Evolutionary conservation across 345 rosid species (phyloP), one percentile per base, ranked within the genome.

Genomic region (Adansonia digitata): DNA sequence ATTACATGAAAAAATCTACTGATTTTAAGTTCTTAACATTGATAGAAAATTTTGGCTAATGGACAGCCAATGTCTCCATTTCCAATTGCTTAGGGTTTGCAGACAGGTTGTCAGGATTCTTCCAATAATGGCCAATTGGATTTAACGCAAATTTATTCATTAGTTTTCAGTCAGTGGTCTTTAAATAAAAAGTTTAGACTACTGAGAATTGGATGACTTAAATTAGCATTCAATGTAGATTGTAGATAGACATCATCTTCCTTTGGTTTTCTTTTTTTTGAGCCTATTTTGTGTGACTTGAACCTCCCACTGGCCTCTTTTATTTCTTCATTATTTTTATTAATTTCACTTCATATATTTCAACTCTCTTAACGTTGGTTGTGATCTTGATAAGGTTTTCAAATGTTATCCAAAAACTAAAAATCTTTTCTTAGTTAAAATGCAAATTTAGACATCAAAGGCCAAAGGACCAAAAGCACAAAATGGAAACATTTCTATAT

Each of bases 31-130:
- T n/a, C n/a, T n/a, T n/a, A n/a, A n/a, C 8, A 14, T 15, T 15
- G 9, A 34, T n/a, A 62, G 15, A 13, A 60, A 56, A 0, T 49
- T 17, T n/a, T 26, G n/a, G 56, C 31, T 24, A 7, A 6, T 18
- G 72, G 40, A 34, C 42, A 46, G 29, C 27, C 57, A 48, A 48
- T 48, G 12, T 29, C 72, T 48, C 26, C 42, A 48, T 7, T 69
- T 48, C 57, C 72, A 68, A 46, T 68, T 46, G 42, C 52, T 29
- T 8, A 29, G 72, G 72, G 42, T 69, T 69, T 69, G 22, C 40
- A 46, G 42, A 27, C 40, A 69, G 45, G 71, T 45, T 67, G 55
- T n/a, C 11, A 45, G 55, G 53, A 20, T 29, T 68, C 40, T 69
- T 69, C 59, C 8, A 10, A 4, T 8, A 29, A 48, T 29, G 42